Percentiles rank a stretch among this genome's conserved stretches.
Evolutionary conservation across 202 grass and related monocot species (phyloP).

Genomic region (Saccharum hybrid): DNA sequence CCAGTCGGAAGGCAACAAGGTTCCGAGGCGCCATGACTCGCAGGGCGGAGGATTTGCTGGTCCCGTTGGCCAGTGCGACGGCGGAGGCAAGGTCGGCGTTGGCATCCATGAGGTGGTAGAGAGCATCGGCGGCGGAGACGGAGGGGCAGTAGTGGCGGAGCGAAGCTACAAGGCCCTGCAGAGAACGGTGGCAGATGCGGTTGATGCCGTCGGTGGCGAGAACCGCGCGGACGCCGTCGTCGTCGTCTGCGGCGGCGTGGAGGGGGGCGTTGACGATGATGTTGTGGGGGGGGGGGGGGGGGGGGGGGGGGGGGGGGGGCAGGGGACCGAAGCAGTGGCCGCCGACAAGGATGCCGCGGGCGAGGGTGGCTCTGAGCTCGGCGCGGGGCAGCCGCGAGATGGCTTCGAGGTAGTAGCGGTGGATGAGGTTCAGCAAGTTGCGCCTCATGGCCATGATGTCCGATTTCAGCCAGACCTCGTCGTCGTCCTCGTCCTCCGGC

Average conservation of each 20-base stretch:
- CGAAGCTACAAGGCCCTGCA: neutral
- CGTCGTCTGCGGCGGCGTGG: too few relatives aligned
- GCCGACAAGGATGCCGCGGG: too few relatives aligned
- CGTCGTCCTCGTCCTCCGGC: too few relatives aligned
- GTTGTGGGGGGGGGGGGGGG: too few relatives aligned
- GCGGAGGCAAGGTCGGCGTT: neutral
- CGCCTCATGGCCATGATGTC: too few relatives aligned
- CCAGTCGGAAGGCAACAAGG: neutral
- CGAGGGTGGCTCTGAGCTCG: too few relatives aligned
- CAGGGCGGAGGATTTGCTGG: neutral
- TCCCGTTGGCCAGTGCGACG: neutral
- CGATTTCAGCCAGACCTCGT: too few relatives aligned
- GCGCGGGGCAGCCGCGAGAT: too few relatives aligned
- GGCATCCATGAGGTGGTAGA: neutral
- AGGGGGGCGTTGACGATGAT: conserved; percentile 29
- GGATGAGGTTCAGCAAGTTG: too few relatives aligned
- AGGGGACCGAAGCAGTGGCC: too few relatives aligned
- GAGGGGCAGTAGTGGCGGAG: conserved; percentile 16
- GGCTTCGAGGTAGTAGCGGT: too few relatives aligned
- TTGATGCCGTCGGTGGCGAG: conserved; percentile 1
- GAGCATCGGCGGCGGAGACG: neutral
- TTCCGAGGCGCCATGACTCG: neutral
- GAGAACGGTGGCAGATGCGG: conserved; percentile 27
- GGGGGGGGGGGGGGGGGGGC: too few relatives aligned
- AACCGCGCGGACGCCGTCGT: neutral